Evolutionary conservation across 2,329 filamentous ascomycete genomes (phyloP).

Genomic region (Tympanopsis confertula): DNA sequence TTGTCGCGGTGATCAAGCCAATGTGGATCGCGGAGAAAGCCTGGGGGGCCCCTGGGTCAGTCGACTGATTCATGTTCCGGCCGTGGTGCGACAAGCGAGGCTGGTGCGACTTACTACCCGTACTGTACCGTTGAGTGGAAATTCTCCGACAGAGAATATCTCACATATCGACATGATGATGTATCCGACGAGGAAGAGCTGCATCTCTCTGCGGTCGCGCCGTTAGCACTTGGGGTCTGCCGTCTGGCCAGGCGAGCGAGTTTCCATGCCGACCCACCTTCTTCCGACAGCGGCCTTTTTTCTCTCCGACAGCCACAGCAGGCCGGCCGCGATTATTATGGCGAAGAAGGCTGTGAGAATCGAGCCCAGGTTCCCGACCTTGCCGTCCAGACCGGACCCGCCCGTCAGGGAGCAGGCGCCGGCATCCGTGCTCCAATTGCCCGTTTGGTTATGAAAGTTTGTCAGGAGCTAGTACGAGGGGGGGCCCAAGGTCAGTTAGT

Average conservation of each 20-base stretch:
- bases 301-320: slow-evolving; percentile 71
- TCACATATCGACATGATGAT: slow-evolving; percentile 85
- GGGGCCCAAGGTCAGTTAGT: slow-evolving; percentile 6
- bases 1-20: slow-evolving; percentile 77
- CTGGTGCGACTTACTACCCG: slow-evolving; percentile 50
- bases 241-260: not conserved
- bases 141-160: slow-evolving; percentile 87
- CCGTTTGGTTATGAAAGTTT: slow-evolving; percentile 41
- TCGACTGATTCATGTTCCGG: slow-evolving; percentile 4
- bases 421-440: slow-evolving; percentile 32
- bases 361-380: slow-evolving; percentile 82
- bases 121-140: slow-evolving; percentile 61
- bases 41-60: slow-evolving; percentile 24
- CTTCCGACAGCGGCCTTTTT: slow-evolving; percentile 91
- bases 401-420: slow-evolving; percentile 66
- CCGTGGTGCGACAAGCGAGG: slow-evolving; percentile 1
- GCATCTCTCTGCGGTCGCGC: slow-evolving; percentile 67
- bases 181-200: slow-evolving; percentile 79
- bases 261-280: slow-evolving; percentile 49
- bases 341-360: slow-evolving; percentile 73
- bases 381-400: slow-evolving; percentile 51
- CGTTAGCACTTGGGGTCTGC: not conserved
- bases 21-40: slow-evolving; percentile 85
- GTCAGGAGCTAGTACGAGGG: slow-evolving; percentile 48
- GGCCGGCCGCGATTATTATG: slow-evolving; percentile 52